Base-by-base conservation (phyloP, 805 yeast genomes). In the Wickerhamomyces alni region DNA sequence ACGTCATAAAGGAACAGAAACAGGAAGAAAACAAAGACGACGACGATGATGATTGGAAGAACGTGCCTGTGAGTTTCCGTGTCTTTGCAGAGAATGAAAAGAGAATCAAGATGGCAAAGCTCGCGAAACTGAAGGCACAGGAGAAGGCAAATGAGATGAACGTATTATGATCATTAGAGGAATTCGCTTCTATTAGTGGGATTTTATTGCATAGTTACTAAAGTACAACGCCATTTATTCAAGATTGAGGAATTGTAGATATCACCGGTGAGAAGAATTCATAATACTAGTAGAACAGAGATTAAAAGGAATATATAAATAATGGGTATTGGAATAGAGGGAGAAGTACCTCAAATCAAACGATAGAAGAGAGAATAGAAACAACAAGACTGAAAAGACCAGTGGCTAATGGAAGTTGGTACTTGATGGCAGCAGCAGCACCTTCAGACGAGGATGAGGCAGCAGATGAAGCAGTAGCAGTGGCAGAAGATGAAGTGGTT, bases 1-100 rank as follows among this genome's bases (percentile, higher is more conserved):
- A 58, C 35, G 34, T 42, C 43, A 47, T 44, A 40, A 37, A 19
- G 17, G 26, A 29, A 3, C 44, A 45, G 12, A 57, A 57, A 29
- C 55, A 54, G 13, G 51, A 48, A 12, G 52, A 49, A 1, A 58
- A 56, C 2, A 55, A 44, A 0, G 61, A 46, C 4, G 52, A 52
- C 1, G 62, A 59, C 2, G 72, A 67, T 5, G 74, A 71, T 24
- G 74, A 65, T 5, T 72, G 76, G 76, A 62, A 65, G 17, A 74
- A 74, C 39, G 81, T 89, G 39, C 95, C 95, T 8, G 69, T 82
- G 12, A 78, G 83, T 17, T 78, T 91, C 49, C 72, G 76, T 43
- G 96, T 77, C 5, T 91, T 89, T 67, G 87, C 95, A 1, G 82
- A 83, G 49, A 77, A 87, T 37, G 97, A 89, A 60, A 78, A 77